A percentile compares a stretch with the other conserved stretches of the same genome.
Evolutionary conservation across 225 moss, liverwort and hornwort genomes (phyloP).

Genomic region (Polytrichum formosum): DNA sequence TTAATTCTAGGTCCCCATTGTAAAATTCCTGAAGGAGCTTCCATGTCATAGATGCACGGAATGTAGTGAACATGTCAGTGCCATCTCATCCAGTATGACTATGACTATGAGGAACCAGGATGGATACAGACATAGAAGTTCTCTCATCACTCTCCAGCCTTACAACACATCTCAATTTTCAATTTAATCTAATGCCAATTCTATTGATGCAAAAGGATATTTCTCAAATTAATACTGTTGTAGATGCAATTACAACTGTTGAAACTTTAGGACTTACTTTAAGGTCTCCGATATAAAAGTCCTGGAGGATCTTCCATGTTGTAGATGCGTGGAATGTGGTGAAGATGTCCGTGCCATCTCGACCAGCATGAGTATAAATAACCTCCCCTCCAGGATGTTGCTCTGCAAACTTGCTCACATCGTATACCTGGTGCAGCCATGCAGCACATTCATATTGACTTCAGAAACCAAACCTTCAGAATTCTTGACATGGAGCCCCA

Average conservation of each 20-base stretch:
- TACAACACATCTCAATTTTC: too few species aligned
- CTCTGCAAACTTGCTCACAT: slow-evolving; percentile 76
- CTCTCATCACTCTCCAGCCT: too few species aligned
- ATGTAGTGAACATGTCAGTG: slow-evolving; percentile 76
- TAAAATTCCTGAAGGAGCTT: slow-evolving; percentile 53
- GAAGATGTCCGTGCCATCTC: slow-evolving; percentile 89
- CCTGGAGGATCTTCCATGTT: slow-evolving; percentile 70
- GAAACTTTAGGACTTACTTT: slow-evolving; percentile 24
- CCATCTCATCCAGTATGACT: slow-evolving; percentile 81
- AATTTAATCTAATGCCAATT: too few species aligned
- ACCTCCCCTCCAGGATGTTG: slow-evolving; percentile 85
- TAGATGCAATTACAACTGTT: too few species aligned
- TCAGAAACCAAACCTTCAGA: too few species aligned
- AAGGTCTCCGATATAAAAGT: slow-evolving; percentile 70
- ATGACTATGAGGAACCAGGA: not conserved
- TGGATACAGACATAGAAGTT: too few species aligned
- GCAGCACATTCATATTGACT: too few species aligned
- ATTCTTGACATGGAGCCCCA: too few species aligned
- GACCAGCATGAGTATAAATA: slow-evolving; percentile 78
- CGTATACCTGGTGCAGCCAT: slow-evolving; percentile 58
- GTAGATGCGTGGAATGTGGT: slow-evolving; percentile 71
- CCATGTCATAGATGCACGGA: slow-evolving; percentile 80
- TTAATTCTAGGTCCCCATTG: slow-evolving; percentile 68
- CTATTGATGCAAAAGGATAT: too few species aligned
- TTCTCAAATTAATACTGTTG: too few species aligned